Percentiles rank a stretch among this genome's conserved stretches.
Conservation (phyloP, 257 asterid species). For the Salvia hispanica region DNA sequence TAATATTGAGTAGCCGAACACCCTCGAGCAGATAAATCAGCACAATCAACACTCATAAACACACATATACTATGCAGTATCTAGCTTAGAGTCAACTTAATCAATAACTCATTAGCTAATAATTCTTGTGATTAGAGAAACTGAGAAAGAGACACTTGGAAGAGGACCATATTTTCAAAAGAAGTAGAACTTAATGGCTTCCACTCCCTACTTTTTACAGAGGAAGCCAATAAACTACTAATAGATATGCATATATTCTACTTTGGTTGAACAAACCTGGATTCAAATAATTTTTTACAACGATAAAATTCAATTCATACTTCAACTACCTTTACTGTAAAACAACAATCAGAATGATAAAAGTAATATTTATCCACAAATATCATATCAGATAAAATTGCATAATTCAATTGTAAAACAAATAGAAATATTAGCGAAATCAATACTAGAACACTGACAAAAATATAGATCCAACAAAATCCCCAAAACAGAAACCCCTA, state of each 20-base stretch:
- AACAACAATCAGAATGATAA: background rate
- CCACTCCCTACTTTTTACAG: background rate
- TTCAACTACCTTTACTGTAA: background rate
- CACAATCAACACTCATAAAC: background rate
- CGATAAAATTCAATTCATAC: background rate
- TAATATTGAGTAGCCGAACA: no score
- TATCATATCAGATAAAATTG: background rate
- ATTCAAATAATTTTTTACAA: background rate
- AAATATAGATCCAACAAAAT: background rate
- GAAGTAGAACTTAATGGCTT: conserved; percentile 7
- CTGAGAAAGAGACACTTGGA: background rate
- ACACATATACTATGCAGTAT: background rate
- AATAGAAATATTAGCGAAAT: background rate
- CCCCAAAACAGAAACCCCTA: background rate
- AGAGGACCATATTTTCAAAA: background rate
- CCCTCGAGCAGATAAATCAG: background rate
- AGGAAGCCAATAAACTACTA: background rate
- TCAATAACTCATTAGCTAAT: background rate
- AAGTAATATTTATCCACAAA: background rate
- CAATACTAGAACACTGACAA: background rate
- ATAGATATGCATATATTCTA: background rate
- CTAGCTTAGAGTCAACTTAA: background rate
- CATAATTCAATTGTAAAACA: background rate
- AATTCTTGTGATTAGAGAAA: background rate
- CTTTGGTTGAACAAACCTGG: conserved; percentile 10